Conservation (phyloP, 495 filamentous ascomycete genomes). For the Neurospora sp. region DNA sequence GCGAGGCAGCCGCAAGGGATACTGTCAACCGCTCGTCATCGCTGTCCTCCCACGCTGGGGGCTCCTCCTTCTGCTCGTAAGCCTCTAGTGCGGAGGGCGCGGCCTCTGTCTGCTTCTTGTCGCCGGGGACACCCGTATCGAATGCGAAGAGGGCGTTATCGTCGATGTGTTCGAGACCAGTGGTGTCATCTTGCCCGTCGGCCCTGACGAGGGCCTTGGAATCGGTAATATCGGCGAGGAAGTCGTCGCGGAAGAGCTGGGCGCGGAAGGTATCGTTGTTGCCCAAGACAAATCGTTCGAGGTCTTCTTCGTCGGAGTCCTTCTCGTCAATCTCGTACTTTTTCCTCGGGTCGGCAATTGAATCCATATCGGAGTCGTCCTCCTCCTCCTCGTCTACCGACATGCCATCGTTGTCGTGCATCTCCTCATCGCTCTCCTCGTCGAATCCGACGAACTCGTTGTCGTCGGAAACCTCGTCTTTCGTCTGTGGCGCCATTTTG, state of each 20-base stretch:
- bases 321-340: conserved; percentile 42
- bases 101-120: conserved; percentile 26
- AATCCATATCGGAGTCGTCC: background rate
- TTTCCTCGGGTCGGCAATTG: background rate
- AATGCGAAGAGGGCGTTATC: conserved; percentile 52
- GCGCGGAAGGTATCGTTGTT: conserved; percentile 69
- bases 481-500: conserved; percentile 9
- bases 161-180: conserved; percentile 41
- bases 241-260: conserved; percentile 46
- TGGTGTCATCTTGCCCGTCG: conserved; percentile 14
- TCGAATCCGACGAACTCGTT: conserved; percentile 27
- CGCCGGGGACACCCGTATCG: conserved; percentile 30
- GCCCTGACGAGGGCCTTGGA: conserved; percentile 24
- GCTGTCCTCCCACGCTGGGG: conserved; percentile 82
- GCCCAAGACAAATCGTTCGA: conserved; percentile 80
- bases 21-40: conserved; percentile 83
- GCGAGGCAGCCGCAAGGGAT: conserved; percentile 62
- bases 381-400: conserved; percentile 25
- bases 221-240: conserved; percentile 17
- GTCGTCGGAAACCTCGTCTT: conserved; percentile 16
- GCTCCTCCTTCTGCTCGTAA: conserved; percentile 24
- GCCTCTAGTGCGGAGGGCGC: conserved; percentile 26
- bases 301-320: conserved; percentile 69
- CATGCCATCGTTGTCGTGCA: conserved; percentile 2
- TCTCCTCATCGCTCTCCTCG: conserved; percentile 18